Percentiles rank a stretch among this genome's conserved stretches.
Evolutionary conservation across 176 grass and related monocot genomes (phyloP).

Genomic region (Urochloa ruziziensis): DNA sequence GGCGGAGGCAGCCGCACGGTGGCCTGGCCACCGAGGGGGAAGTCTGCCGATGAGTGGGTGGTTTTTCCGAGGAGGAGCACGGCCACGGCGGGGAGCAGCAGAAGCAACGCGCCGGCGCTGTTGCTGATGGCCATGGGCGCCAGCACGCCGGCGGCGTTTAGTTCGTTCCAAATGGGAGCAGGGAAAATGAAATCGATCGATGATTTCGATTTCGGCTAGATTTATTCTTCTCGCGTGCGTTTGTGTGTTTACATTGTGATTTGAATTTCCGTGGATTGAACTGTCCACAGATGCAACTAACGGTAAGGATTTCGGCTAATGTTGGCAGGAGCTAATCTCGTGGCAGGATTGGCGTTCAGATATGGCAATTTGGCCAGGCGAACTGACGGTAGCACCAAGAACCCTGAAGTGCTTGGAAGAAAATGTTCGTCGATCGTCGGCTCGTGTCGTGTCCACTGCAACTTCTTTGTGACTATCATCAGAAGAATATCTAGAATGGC

Average conservation of each 20-base stretch:
- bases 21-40: constrained; percentile 23
- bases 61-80: background rate
- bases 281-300: background rate
- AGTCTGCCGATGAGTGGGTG: constrained; percentile 20
- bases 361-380: constrained; percentile 3
- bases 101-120: background rate
- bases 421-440: background rate
- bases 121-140: background rate
- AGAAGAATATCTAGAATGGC: background rate
- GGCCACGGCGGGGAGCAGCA: constrained; percentile 8
- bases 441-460: too few relatives aligned
- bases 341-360: constrained; percentile 17
- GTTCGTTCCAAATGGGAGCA: background rate
- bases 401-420: background rate
- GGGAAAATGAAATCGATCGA: background rate
- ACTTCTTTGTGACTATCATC: too few relatives aligned
- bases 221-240: background rate
- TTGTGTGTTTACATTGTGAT: background rate
- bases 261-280: background rate
- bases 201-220: background rate
- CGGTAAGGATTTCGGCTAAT: too few relatives aligned
- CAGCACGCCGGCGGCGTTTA: background rate
- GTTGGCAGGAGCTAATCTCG: constrained; percentile 17
- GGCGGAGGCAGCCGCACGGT: constrained; percentile 24
- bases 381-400: background rate